Evolutionary conservation across 2,329 filamentous ascomycete species (phyloP), one percentile per base, ranked within the genome.

Genomic region (Sphaerostilbella broomeana): DNA sequence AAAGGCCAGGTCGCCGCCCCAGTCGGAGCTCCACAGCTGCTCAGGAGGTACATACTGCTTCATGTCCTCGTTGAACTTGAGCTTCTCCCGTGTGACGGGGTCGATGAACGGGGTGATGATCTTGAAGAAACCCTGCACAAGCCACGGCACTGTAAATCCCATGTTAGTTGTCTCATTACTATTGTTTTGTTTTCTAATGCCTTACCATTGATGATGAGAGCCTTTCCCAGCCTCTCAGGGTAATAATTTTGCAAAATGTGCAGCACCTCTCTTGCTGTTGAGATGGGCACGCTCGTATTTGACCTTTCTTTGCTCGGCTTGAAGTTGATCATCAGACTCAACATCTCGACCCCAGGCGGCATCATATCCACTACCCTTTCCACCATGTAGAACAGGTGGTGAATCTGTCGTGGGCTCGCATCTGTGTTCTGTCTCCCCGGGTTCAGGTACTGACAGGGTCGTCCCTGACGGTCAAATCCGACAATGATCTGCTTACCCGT

Each of bases 41-140:
- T 81, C 72, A 6, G 79, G 64, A 5, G 88, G 88, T 15, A 98
- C 83, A 59, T 88, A 87, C 50, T 84, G 70, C 51, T 73, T 74
- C 69, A 95, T 81, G 57, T 94, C 84, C 61, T 95, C 88, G 69
- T 97, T 95, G 73, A 95, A 95, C 68, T 92, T 94, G 68, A 98
- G 81, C 72, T 98, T 98, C 56, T 92, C 81, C 43, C 85, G 80
- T 8, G 92, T 98, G 53, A 89, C 69, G 6, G 92, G 92, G 63
- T 98, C 92, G 65, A 98, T 95, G 65, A 98, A 95, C 26, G 90
- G 88, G 4, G 80, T 88, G 64, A 98, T 89, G 53, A 95, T 69
- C 65, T 94, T 95, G 74, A 97, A 94, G 73, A 98, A 98, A 35
- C 85, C 85, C 62, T 78, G 82, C 45, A 97, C 86, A 47, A 94